Percentiles rank a stretch among this genome's conserved stretches.
phyloP scores from a whole-genome alignment of 768 basidiomycete genomes.

The Agrocybe pediades region DNA sequence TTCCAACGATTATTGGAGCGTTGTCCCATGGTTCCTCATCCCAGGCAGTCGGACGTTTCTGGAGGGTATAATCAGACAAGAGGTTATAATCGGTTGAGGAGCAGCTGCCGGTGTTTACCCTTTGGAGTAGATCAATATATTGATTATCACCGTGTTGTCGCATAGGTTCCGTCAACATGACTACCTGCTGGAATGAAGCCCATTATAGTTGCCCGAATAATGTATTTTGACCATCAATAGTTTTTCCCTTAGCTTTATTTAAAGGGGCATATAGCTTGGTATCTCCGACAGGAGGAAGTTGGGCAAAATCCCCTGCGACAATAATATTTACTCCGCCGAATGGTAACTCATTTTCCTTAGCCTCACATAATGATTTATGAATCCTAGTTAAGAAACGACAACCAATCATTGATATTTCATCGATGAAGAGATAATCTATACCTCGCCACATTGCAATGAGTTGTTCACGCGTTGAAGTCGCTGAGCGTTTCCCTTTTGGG shows the following conservation, averaged over 20 bases:
- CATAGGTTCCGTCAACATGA: conserved; percentile 25
- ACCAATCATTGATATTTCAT: conserved; percentile 43
- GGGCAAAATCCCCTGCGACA: conserved; percentile 45
- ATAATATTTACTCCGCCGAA: conserved; percentile 45
- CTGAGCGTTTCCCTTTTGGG: no score
- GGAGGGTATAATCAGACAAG: conserved; percentile 16
- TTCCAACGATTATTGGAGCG: conserved; percentile 35
- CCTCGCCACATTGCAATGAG: conserved; percentile 35
- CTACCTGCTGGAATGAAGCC: conserved; percentile 29
- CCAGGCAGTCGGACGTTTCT: conserved; percentile 1
- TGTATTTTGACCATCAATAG: conserved; percentile 12
- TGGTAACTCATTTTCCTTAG: conserved; percentile 25
- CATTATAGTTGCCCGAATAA: conserved; percentile 35
- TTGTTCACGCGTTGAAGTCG: conserved; percentile 6
- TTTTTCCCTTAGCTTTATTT: conserved; percentile 3
- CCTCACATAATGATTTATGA: conserved; percentile 29
- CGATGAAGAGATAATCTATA: conserved; percentile 40
- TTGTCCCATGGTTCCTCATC: conserved; percentile 24
- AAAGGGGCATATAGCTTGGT: conserved; percentile 22
- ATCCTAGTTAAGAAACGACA: conserved; percentile 31
- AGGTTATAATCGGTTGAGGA: conserved; percentile 22
- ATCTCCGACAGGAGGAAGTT: conserved; percentile 37
- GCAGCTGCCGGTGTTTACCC: conserved; percentile 27
- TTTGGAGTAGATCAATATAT: conserved; percentile 23
- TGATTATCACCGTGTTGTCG: conserved; percentile 26